Evolutionary conservation across 2,329 filamentous ascomycete genomes (phyloP), one percentile per base, ranked within the genome.

Genomic region (Aspergillus hortae): DNA sequence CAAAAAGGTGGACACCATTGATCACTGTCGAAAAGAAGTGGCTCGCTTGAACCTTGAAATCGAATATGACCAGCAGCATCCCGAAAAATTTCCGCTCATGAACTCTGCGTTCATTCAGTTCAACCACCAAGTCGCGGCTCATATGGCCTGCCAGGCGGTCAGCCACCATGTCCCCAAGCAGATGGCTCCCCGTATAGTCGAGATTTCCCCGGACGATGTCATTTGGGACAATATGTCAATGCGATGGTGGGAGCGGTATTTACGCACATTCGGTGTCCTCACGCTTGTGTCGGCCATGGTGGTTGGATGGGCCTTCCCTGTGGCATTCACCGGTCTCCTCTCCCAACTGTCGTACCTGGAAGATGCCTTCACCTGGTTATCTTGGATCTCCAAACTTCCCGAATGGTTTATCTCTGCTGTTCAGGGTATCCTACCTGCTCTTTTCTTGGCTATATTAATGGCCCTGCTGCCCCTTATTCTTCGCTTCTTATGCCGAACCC

Each of bases 21-120:
- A 95, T 65, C 88, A 92, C 77, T 95, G 90, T 61, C 88, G 94
- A 3, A 84, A 86, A 57, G 88, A 97, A 68, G 72, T 99, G 25
- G 92, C 94, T 15, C 84, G 89, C 12, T 77, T 97, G 15, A 99
- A 97, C 60, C 66, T 92, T 48, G 92, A 97, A 67, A 96, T 99
- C 49, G 92, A 96, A 61, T 77, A 87, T 42, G 94, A 97, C 59
- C 94, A 99, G 67, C 81, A 87, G 48, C 80, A 94, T 45, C 87
- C 89, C 0, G 92, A 96, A 59, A 84, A 87, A 4, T 97, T 90
- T 56, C 92, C 92, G 0, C 74, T 92, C 44, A 95, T 96, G 91
- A 96, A 89, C 64, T 96, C 92, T 1, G 94, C 94, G 0, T 99
- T 99, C 62, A 91, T 99, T 55, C 94, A 99, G 67, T 99, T 99